Evolutionary conservation across 2,329 filamentous ascomycete genomes (phyloP), one percentile per base, ranked within the genome.

Genomic region (Metarhizium robertsii): DNA sequence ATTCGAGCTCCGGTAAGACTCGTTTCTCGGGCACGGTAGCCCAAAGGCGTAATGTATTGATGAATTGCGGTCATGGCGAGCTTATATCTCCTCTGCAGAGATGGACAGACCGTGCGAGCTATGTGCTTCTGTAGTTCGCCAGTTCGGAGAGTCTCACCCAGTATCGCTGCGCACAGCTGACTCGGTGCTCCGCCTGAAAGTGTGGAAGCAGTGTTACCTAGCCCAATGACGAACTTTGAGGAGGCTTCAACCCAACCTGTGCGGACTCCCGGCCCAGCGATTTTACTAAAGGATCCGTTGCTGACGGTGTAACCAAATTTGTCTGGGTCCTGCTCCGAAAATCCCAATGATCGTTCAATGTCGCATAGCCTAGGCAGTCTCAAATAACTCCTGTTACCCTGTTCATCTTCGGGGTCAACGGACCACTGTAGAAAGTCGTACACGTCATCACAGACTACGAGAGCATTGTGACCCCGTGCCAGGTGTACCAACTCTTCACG

Each of bases 341-440:
- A 48, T 29, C 25, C 45, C 8, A 92, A 73, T 20, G 79, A 76
- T 7, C 82, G 74, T 68, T 96, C 91, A 55, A 96, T 75, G 66
- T 96, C 91, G 18, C 89, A 83, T 1, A 96, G 75, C 1, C 90
- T 83, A 2, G 90, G 90, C 8, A 91, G 82, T 13, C 85, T 80
- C 48, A 87, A 65, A 53, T 63, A 30, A 54, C 34, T 56, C 53
- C 32, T 59, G 10, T 30, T 30, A 16, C 13, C 25, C 6, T 30
- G 8, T 48, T 48, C 20, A 18, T n/a, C 25, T 70, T 69, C 40
- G 64, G 64, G 52, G 48, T 72, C 65, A 0, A 74, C 63, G 2
- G 82, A 79, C 90, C 91, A 96, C 67, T 92, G 88, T 5, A 97
- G 77, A 61, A 92, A 87, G 68, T 97, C 92, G 67, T 99, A 99